Percentiles rank a stretch among this genome's conserved stretches.
Evolutionary conservation across 2,329 filamentous ascomycete species (phyloP).

Genomic region (Tolypocladium tundrense): DNA sequence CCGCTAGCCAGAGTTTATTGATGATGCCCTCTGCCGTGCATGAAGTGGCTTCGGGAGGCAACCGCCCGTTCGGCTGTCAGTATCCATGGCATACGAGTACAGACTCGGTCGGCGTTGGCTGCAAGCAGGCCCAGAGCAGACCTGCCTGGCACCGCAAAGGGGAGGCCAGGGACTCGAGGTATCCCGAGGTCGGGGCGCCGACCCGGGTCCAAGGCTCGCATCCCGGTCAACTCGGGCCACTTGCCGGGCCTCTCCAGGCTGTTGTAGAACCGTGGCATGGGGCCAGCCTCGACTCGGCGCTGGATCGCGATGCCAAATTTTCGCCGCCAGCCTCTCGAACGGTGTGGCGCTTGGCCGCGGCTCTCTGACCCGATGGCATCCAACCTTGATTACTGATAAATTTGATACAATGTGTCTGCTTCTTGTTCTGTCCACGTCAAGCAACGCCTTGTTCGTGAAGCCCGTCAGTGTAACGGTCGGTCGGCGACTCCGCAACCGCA

Average conservation of each 20-base stretch:
- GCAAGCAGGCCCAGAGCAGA: neutral
- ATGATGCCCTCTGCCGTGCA: neutral
- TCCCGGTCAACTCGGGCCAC: neutral
- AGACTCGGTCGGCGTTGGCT: neutral
- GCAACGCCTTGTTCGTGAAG: neutral
- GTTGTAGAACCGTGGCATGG: neutral
- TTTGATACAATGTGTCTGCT: neutral
- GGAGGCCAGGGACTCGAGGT: neutral
- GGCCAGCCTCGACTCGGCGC: neutral
- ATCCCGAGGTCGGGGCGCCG: no score
- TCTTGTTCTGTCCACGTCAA: neutral
- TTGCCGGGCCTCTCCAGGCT: neutral
- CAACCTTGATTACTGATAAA: neutral
- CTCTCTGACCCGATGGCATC: neutral
- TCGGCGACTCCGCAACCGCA: neutral
- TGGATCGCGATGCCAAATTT: neutral
- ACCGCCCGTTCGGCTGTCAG: neutral
- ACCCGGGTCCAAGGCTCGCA: neutral
- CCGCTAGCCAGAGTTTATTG: neutral
- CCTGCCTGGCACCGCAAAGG: neutral
- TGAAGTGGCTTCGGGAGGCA: neutral
- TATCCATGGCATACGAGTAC: neutral
- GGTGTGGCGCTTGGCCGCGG: neutral
- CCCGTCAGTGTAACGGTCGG: neutral
- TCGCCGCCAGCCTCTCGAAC: neutral